phyloP scores from a whole-genome alignment of 208 protist genomes.

The Wallacemonas rigidus region DNA sequence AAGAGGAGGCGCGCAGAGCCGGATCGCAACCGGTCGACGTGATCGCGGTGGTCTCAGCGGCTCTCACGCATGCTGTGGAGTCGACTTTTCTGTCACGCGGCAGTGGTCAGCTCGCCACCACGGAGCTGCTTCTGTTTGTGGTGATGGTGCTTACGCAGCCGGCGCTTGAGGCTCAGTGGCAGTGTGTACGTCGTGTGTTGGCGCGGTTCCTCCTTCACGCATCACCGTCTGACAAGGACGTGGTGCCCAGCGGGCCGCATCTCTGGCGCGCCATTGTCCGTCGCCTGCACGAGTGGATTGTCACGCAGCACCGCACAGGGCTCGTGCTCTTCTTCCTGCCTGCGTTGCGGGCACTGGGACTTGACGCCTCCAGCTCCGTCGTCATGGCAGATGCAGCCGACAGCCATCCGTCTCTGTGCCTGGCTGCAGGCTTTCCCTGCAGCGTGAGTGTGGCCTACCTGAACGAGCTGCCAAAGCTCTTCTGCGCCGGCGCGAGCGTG shows the following conservation, averaged over 20 bases:
- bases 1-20: not conserved
- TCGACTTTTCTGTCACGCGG: slow-evolving; percentile 6
- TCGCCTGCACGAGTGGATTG: slow-evolving; percentile 48
- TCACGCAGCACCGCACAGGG: slow-evolving; percentile 38
- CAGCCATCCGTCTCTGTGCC: slow-evolving; percentile 29
- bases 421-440: slow-evolving; percentile 35
- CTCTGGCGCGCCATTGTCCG: slow-evolving; percentile 25
- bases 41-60: not conserved
- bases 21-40: not conserved
- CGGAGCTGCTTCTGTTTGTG: slow-evolving; percentile 61
- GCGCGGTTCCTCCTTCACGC: not conserved
- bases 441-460: slow-evolving; percentile 48
- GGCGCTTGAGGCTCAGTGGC: slow-evolving; percentile 6
- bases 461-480: slow-evolving; percentile 43
- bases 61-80: slow-evolving; percentile 5
- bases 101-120: slow-evolving; percentile 25
- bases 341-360: slow-evolving; percentile 64
- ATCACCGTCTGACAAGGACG: no score
- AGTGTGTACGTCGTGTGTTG: slow-evolving; percentile 7
- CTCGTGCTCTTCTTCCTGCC: slow-evolving; percentile 69
- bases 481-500: not conserved
- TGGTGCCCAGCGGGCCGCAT: not conserved
- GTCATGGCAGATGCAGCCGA: slow-evolving; percentile 4
- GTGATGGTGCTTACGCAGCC: slow-evolving; percentile 30
- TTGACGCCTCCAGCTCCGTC: slow-evolving; percentile 49